These are phyloP conservation scores for Pulveroboletus sp. DNA, from an alignment of 768 basidiomycete genomes.

Conservation along the genomic window DNA sequence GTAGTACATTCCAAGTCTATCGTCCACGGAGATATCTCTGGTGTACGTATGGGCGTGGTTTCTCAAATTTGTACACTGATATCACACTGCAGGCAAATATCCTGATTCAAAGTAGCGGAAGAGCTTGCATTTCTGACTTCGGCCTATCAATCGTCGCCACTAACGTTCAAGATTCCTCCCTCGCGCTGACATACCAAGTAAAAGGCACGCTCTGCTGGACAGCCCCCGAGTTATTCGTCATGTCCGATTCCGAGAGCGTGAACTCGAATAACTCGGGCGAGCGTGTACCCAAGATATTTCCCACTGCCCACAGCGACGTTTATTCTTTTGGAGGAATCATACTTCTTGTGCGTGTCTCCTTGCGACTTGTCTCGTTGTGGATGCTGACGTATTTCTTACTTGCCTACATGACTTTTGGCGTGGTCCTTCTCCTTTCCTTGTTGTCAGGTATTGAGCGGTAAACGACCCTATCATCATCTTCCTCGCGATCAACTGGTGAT, in stretches of 20 bases:
- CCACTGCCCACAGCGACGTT: constrained; percentile 36
- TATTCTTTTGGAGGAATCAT: constrained; percentile 30
- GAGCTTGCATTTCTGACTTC: constrained; percentile 45
- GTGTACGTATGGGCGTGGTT: constrained; percentile 16
- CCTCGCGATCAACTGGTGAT: constrained; percentile 18
- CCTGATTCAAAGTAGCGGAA: constrained; percentile 40
- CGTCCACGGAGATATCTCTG: constrained; percentile 27
- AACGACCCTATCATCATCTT: constrained; percentile 22
- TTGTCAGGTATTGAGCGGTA: constrained; percentile 19
- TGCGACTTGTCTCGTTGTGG: not conserved
- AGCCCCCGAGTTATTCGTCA: constrained; percentile 39
- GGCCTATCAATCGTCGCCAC: constrained; percentile 42
- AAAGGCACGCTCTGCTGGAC: constrained; percentile 50
- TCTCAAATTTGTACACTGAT: not conserved
- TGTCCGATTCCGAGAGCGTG: not conserved
- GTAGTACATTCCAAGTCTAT: constrained; percentile 20
- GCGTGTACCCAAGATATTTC: not conserved
- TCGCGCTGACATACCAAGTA: constrained; percentile 29
- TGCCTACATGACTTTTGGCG: no score
- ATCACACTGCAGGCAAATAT: constrained; percentile 37
- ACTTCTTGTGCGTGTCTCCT: constrained; percentile 15
- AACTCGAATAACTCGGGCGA: not conserved
- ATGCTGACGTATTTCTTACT: not conserved
- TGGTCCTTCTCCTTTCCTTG: not conserved
- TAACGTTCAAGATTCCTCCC: constrained; percentile 32